Evolutionary conservation across 192 early-diverging fungal species (phyloP).

Genomic region (Obelidium mucronatum): DNA sequence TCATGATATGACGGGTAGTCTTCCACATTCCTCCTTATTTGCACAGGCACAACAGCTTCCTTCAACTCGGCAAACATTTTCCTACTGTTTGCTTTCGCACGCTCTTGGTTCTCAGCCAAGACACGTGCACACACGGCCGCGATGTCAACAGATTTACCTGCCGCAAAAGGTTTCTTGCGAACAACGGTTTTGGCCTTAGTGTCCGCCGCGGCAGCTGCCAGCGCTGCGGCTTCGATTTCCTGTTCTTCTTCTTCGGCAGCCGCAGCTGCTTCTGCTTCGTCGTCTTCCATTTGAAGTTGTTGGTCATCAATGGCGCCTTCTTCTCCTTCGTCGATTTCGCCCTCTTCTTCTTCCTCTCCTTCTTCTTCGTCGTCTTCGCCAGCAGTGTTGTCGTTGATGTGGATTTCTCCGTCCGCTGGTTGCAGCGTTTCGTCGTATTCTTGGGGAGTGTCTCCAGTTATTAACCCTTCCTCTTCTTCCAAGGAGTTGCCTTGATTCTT

Average conservation of each 20-base stretch:
- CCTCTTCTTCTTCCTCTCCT: slow-evolving; percentile 22
- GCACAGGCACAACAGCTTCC: neutral
- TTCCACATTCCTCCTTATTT: slow-evolving; percentile 19
- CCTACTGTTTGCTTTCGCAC: slow-evolving; percentile 7
- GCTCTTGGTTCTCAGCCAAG: slow-evolving; percentile 19
- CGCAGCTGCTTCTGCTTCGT: slow-evolving; percentile 13
- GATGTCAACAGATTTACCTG: slow-evolving; percentile 11
- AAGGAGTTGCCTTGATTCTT: too few relatives aligned
- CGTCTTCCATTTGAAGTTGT: slow-evolving; percentile 29
- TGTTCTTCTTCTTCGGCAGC: slow-evolving; percentile 25
- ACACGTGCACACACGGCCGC: slow-evolving; percentile 12
- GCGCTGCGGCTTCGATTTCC: too few relatives aligned
- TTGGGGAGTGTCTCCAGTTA: neutral
- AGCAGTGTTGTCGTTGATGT: neutral
- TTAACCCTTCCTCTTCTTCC: slow-evolving; percentile 18
- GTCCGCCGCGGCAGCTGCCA: neutral
- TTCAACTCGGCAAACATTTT: neutral
- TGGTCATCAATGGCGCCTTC: slow-evolving; percentile 37
- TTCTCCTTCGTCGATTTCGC: slow-evolving; percentile 31
- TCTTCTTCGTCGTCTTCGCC: slow-evolving; percentile 19
- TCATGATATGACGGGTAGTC: slow-evolving; percentile 21
- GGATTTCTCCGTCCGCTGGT: neutral
- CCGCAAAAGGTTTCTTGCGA: neutral
- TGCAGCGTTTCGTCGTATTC: neutral
- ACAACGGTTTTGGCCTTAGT: neutral